A percentile compares a stretch with the other conserved stretches of the same genome.
Conservation (phyloP, 768 basidiomycete species). For the Trametes meyenii region DNA sequence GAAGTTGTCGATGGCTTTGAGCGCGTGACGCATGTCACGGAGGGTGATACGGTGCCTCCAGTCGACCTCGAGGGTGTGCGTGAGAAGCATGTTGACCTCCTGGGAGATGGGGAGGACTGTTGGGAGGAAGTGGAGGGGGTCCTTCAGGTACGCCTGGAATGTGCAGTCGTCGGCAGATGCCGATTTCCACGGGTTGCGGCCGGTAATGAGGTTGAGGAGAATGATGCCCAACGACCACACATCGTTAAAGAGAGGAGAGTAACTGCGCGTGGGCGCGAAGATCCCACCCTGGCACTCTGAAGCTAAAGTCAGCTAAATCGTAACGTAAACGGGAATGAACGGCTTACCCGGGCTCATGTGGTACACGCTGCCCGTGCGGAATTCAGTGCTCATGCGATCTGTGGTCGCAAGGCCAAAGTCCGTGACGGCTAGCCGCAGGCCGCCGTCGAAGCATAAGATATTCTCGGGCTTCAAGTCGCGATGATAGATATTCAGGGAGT, state of each 20-base stretch:
- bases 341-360: conserved; percentile 92
- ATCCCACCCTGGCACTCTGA: conserved; percentile 87
- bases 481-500: conserved; percentile 90
- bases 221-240: conserved; percentile 97
- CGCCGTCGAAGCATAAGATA: conserved; percentile 82
- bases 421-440: conserved; percentile 79
- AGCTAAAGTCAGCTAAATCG: conserved; percentile 26
- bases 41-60: conserved; percentile 40
- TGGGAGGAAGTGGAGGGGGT: conserved; percentile 82
- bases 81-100: conserved; percentile 39
- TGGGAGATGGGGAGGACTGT: conserved; percentile 42
- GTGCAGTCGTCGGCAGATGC: conserved; percentile 83
- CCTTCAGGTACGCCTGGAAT: conserved; percentile 83
- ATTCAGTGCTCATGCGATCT: conserved; percentile 82
- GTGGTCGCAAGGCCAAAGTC: conserved; percentile 96
- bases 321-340: conserved; percentile 12
- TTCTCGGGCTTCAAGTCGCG: conserved; percentile 98
- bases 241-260: conserved; percentile 89
- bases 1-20: conserved; percentile 62
- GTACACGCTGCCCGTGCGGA: conserved; percentile 95
- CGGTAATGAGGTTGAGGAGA: conserved; percentile 92
- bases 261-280: conserved; percentile 63
- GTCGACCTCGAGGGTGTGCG: conserved; percentile 38
- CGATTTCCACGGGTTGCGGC: conserved; percentile 95
- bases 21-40: conserved; percentile 54